Conservation (phyloP, 1,139 yeast species). For the Barnettozyma hawaiiensis region DNA sequence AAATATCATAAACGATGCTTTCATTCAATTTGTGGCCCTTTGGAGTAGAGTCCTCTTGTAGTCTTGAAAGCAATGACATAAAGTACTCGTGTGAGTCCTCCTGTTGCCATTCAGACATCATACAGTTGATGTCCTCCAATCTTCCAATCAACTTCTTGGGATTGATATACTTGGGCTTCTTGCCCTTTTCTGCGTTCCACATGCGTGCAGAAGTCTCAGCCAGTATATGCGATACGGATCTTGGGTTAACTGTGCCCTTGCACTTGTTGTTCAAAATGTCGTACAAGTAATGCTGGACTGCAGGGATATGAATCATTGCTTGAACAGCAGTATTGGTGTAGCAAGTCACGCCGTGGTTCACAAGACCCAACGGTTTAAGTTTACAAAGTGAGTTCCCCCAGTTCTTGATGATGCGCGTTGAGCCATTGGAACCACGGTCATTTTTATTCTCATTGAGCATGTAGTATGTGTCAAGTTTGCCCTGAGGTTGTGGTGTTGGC, state of each 20-base stretch:
- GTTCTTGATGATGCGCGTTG: conserved; percentile 50
- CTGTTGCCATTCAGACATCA: conserved; percentile 97
- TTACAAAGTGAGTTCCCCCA: conserved; percentile 46
- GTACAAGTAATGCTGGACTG: conserved; percentile 74
- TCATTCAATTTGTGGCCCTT: conserved; percentile 76
- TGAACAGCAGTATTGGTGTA: conserved; percentile 95
- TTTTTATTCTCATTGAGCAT: conserved; percentile 45
- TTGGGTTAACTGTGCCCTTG: conserved; percentile 39
- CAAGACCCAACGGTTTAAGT: conserved; percentile 64
- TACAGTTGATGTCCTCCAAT: conserved; percentile 81
- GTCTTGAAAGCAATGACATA: conserved; percentile 80
- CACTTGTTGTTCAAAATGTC: conserved; percentile 55
- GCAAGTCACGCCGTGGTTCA: conserved; percentile 94
- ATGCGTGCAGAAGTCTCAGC: conserved; percentile 67
- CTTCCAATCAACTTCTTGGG: conserved; percentile 71
- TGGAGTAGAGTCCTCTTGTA: conserved; percentile 92
- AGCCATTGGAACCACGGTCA: conserved; percentile 56
- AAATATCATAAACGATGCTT: conserved; percentile 83
- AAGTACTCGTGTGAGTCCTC: conserved; percentile 97
- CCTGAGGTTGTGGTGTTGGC: conserved; percentile 12
- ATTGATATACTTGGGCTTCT: conserved; percentile 45
- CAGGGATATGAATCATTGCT: conserved; percentile 84
- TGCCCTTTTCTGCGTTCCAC: conserved; percentile 44
- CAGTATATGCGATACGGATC: conserved; percentile 64
- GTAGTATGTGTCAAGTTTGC: conserved; percentile 37